phyloP scores from a whole-genome alignment of 1,139 yeast species.

The Tardiomyces depauwii region DNA sequence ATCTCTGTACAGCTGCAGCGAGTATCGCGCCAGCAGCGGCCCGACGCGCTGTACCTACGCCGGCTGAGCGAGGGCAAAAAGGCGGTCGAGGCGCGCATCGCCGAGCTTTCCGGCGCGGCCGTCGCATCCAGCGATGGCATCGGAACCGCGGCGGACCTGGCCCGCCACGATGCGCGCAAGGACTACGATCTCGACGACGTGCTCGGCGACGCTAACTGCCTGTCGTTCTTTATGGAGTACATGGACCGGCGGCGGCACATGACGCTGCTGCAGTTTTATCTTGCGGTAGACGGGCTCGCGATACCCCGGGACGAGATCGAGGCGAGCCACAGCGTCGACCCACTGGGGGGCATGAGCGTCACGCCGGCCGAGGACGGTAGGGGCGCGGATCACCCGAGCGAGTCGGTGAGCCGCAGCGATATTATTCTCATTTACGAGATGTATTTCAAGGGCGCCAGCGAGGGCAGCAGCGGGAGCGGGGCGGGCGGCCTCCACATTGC shows the following conservation, averaged over 20 bases:
- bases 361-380: not conserved
- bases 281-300: constrained; percentile 52
- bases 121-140: too few relatives aligned
- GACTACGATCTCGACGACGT: constrained; percentile 31
- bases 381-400: not conserved
- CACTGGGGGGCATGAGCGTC: constrained; percentile 16
- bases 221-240: constrained; percentile 44
- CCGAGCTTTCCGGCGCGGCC: constrained; percentile 6
- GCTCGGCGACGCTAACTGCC: constrained; percentile 35
- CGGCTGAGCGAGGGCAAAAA: not conserved
- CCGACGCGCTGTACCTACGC: not conserved
- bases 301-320: constrained; percentile 54
- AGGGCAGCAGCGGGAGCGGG: not conserved
- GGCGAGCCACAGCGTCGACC: constrained; percentile 13
- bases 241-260: constrained; percentile 39
- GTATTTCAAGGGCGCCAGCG: constrained; percentile 24
- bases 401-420: constrained; percentile 11
- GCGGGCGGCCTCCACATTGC: not conserved
- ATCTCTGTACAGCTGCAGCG: constrained; percentile 32
- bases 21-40: not conserved
- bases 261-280: constrained; percentile 49
- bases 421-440: constrained; percentile 32
- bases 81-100: not conserved
- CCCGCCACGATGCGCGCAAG: constrained; percentile 17
- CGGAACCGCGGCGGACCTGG: constrained; percentile 2